Evolutionary conservation across 495 filamentous ascomycete species (phyloP).

Genomic region (Aspergillus sclerotiicarbonarius): DNA sequence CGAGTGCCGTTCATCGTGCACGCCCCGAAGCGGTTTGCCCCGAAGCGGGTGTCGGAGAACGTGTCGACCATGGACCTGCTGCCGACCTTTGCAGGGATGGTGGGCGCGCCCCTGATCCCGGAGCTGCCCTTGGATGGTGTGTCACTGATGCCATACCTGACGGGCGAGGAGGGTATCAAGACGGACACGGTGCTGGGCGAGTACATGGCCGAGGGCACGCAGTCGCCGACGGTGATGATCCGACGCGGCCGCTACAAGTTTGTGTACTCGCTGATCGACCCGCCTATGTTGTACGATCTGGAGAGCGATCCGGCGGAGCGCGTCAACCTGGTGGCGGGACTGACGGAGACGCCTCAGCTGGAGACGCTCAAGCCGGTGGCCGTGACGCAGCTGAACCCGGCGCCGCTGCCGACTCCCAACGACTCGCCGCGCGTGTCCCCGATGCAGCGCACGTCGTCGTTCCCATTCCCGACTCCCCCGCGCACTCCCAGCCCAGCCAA

Average conservation of each 20-base stretch:
- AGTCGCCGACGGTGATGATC: constrained; percentile 89
- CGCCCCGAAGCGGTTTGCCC: constrained; percentile 62
- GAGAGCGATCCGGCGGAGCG: constrained; percentile 70
- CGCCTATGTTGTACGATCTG: constrained; percentile 76
- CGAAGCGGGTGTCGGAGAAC: constrained; percentile 69
- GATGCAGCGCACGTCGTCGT: constrained; percentile 29
- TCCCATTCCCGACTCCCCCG: constrained; percentile 43
- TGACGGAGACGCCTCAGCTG: constrained; percentile 19
- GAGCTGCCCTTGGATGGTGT: constrained; percentile 74
- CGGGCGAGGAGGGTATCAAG: constrained; percentile 49
- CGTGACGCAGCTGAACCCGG: constrained; percentile 15
- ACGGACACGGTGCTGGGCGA: constrained; percentile 81
- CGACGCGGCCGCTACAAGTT: constrained; percentile 80
- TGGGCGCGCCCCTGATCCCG: constrained; percentile 58
- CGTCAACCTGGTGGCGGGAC: constrained; percentile 59
- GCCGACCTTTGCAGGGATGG: constrained; percentile 80
- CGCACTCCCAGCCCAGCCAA: constrained; percentile 41
- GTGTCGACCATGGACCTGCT: constrained; percentile 85
- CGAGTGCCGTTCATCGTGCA: constrained; percentile 79
- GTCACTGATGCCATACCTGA: constrained; percentile 68
- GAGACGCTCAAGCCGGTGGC: constrained; percentile 18
- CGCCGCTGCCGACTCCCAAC: constrained; percentile 39
- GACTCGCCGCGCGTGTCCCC: constrained; percentile 37
- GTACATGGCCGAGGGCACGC: constrained; percentile 85
- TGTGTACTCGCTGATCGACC: constrained; percentile 74